These are phyloP conservation scores for Sordariomycetes sp. DNA, from an alignment of 2,329 filamentous ascomycete genomes.

Conservation along the genomic window DNA sequence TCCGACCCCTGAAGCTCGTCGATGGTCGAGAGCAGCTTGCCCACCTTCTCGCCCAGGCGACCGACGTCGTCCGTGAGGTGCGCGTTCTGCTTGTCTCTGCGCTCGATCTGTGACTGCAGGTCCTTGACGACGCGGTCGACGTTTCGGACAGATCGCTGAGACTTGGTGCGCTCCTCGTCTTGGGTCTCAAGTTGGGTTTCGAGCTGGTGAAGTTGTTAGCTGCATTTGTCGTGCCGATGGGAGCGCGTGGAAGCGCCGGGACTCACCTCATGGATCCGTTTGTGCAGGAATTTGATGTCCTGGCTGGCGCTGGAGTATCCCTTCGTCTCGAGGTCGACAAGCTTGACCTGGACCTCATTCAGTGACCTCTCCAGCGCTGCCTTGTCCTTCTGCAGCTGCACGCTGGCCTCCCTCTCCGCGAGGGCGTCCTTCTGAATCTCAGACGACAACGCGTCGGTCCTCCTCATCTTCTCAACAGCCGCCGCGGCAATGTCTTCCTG, in stretches of 20 bases:
- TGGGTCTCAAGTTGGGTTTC: constrained; percentile 79
- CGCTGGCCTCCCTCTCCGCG: constrained; percentile 71
- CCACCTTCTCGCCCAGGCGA: constrained; percentile 81
- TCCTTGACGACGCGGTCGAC: constrained; percentile 92
- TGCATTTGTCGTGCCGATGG: background rate
- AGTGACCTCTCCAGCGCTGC: constrained; percentile 78
- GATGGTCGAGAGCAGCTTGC: constrained; percentile 80
- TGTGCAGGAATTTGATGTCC: constrained; percentile 90
- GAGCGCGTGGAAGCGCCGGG: background rate
- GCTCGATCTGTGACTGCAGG: constrained; percentile 82
- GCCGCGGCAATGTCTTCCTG: constrained; percentile 88
- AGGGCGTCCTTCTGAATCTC: constrained; percentile 92
- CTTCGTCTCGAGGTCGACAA: constrained; percentile 94
- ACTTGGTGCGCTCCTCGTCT: constrained; percentile 66
- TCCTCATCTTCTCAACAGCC: constrained; percentile 93
- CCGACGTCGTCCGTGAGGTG: constrained; percentile 75
- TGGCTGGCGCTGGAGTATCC: constrained; percentile 90
- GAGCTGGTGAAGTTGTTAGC: constrained; percentile 43
- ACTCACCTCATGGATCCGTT: constrained; percentile 86
- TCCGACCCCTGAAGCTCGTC: constrained; percentile 89
- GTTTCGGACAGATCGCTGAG: constrained; percentile 80
- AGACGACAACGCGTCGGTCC: constrained; percentile 74
- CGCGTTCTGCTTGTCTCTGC: constrained; percentile 77
- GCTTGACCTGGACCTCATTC: constrained; percentile 79
- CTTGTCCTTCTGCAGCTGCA: constrained; percentile 81